phyloP scores from a whole-genome alignment of 2,329 filamentous ascomycete species.

The Microdochium trichocladiopsis region DNA sequence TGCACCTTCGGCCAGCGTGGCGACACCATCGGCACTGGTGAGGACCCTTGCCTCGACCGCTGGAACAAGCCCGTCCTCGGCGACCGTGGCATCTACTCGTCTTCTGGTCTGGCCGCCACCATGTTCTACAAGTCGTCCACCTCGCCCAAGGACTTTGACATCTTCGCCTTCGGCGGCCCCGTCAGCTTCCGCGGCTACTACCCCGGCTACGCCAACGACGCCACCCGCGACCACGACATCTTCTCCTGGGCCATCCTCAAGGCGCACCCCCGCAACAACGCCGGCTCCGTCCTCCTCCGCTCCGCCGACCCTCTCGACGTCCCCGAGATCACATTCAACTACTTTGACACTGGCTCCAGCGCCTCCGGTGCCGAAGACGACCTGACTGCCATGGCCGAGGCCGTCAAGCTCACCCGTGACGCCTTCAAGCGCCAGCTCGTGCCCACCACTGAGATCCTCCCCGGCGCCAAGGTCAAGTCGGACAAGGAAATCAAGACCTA shows the following conservation, averaged over 20 bases:
- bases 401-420: slow-evolving; percentile 41
- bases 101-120: slow-evolving; percentile 22
- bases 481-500: slow-evolving; percentile 35
- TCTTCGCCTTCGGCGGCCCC: slow-evolving; percentile 30
- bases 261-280: slow-evolving; percentile 48
- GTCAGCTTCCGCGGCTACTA: slow-evolving; percentile 31
- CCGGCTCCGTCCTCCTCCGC: slow-evolving; percentile 54
- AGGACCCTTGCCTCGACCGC: slow-evolving; percentile 24
- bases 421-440: slow-evolving; percentile 21
- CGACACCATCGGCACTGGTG: slow-evolving; percentile 18
- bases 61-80: slow-evolving; percentile 10
- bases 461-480: slow-evolving; percentile 8
- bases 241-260: slow-evolving; percentile 43
- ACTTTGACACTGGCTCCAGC: slow-evolving; percentile 42
- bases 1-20: slow-evolving; percentile 20
- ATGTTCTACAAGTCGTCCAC: slow-evolving; percentile 17
- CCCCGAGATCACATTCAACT: slow-evolving; percentile 57
- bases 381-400: slow-evolving; percentile 41
- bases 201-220: slow-evolving; percentile 24
- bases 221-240: slow-evolving; percentile 26
- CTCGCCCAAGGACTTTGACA: slow-evolving; percentile 19
- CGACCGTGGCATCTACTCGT: slow-evolving; percentile 23
- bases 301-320: slow-evolving; percentile 56
- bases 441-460: slow-evolving; percentile 11
- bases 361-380: slow-evolving; percentile 41